These are phyloP conservation scores for Hermanozyma aechmeae DNA, from an alignment of 805 yeast species.

Conservation along the genomic window DNA sequence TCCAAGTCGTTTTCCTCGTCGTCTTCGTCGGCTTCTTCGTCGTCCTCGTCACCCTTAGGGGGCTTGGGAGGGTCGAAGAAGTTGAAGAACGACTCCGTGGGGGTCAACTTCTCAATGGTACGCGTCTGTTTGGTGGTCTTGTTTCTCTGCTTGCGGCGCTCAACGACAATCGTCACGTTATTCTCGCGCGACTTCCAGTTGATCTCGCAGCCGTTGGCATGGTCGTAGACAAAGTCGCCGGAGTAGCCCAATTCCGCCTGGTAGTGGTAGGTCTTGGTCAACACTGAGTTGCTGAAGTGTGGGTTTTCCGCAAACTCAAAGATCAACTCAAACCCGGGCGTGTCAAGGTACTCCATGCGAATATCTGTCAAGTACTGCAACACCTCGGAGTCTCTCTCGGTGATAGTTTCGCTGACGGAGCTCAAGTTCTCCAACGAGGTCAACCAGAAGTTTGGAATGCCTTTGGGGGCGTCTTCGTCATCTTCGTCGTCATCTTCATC, in stretches of 20 bases:
- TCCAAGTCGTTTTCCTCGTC: slow-evolving; percentile 70
- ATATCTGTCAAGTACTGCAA: slow-evolving; percentile 60
- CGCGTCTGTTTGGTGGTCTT: slow-evolving; percentile 94
- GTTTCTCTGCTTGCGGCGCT: slow-evolving; percentile 95
- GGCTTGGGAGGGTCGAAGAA: slow-evolving; percentile 91
- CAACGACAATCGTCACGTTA: slow-evolving; percentile 79
- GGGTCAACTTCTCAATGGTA: slow-evolving; percentile 88
- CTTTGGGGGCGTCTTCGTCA: slow-evolving; percentile 37
- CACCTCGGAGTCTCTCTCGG: slow-evolving; percentile 85
- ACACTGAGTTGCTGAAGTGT: slow-evolving; percentile 60
- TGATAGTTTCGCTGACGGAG: slow-evolving; percentile 72
- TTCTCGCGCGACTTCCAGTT: slow-evolving; percentile 73
- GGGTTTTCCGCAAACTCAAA: slow-evolving; percentile 74
- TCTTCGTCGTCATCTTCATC: slow-evolving; percentile 36
- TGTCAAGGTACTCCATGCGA: slow-evolving; percentile 66
- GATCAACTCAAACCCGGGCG: slow-evolving; percentile 82
- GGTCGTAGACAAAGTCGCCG: slow-evolving; percentile 95
- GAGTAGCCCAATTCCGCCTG: slow-evolving; percentile 90
- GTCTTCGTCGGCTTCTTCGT: slow-evolving; percentile 40
- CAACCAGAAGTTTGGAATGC: slow-evolving; percentile 94
- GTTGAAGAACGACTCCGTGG: slow-evolving; percentile 91
- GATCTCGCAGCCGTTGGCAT: slow-evolving; percentile 85
- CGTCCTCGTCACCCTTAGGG: slow-evolving; percentile 37
- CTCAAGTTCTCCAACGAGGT: slow-evolving; percentile 87
- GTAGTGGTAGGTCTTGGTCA: slow-evolving; percentile 85